Evolutionary conservation across 176 grass and related monocot species (phyloP).

Genomic region (Metroxylon sagu): DNA sequence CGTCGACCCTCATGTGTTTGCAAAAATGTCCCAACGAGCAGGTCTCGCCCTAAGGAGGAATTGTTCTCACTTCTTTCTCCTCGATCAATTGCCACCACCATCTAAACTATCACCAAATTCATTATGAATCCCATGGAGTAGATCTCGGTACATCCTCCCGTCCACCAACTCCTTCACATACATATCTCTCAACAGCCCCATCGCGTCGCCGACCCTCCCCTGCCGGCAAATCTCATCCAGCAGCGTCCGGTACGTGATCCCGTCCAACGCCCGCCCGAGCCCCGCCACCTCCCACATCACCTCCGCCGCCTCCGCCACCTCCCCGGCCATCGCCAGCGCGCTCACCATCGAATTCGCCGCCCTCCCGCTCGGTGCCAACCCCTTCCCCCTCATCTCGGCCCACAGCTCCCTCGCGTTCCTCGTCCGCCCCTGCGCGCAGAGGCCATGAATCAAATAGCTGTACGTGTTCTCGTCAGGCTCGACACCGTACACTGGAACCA

Average conservation of each 20-base stretch:
- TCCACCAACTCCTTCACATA: conserved; percentile 10
- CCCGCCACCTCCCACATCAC: conserved; percentile 7
- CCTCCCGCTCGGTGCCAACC: background rate
- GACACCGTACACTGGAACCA: conserved; percentile 46
- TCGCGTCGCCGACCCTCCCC: background rate
- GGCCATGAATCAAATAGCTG: conserved; percentile 64
- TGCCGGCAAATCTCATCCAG: conserved; percentile 18
- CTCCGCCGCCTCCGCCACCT: background rate
- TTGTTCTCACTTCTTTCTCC: too few relatives aligned
- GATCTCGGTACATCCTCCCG: conserved; percentile 2
- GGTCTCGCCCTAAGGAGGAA: too few relatives aligned
- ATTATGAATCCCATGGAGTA: conserved; percentile 3
- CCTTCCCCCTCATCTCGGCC: conserved; percentile 10
- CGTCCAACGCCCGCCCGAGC: background rate
- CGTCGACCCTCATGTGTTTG: too few relatives aligned
- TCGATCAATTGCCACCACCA: background rate
- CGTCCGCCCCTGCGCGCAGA: conserved; percentile 55
- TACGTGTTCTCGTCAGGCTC: conserved; percentile 60
- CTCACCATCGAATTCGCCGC: conserved; percentile 9
- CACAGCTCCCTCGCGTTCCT: conserved; percentile 13
- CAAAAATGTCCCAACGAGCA: too few relatives aligned
- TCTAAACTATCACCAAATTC: conserved; percentile 1
- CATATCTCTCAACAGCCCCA: conserved; percentile 8
- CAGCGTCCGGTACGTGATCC: conserved; percentile 9
- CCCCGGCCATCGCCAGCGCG: conserved; percentile 12